A percentile compares a stretch with the other conserved stretches of the same genome.
phyloP scores from a whole-genome alignment of 169 alveolate species.

The Eimeria maxima region DNA sequence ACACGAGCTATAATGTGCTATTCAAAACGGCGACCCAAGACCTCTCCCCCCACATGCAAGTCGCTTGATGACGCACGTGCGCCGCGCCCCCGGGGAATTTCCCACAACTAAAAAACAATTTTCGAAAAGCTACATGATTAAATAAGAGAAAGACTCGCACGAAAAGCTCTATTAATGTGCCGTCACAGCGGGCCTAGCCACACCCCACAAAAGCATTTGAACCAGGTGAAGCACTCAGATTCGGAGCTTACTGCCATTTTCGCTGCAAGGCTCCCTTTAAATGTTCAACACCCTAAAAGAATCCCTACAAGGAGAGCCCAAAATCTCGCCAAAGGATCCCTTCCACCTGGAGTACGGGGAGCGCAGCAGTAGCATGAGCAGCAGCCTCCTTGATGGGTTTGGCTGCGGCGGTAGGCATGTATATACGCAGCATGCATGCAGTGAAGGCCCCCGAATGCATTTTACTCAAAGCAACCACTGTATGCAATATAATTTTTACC shows the following conservation, averaged over 20 bases:
- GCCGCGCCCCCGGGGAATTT: background rate
- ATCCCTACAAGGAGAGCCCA: slow-evolving; percentile 55
- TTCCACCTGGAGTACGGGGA: slow-evolving; percentile 9
- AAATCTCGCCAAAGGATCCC: slow-evolving; percentile 66
- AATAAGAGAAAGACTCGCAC: background rate
- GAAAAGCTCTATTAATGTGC: background rate
- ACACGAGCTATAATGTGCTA: background rate
- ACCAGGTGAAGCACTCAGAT: background rate
- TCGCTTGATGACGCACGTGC: background rate
- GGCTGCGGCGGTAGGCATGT: slow-evolving; percentile 32
- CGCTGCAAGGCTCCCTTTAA: slow-evolving; percentile 76
- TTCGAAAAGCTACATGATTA: background rate
- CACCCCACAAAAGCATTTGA: slow-evolving; percentile 56
- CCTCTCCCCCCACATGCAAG: slow-evolving; percentile 62
- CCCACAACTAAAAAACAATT: background rate
- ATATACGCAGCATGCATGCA: background rate
- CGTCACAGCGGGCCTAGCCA: background rate
- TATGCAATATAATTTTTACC: background rate
- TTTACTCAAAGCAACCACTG: background rate
- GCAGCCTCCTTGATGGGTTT: slow-evolving; percentile 41
- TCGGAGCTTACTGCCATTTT: slow-evolving; percentile 72
- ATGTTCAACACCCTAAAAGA: slow-evolving; percentile 42
- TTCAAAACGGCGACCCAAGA: background rate
- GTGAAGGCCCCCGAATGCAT: background rate
- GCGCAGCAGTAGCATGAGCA: background rate